Conservation (phyloP, 345 rosid species). For the Mangifera indica region DNA sequence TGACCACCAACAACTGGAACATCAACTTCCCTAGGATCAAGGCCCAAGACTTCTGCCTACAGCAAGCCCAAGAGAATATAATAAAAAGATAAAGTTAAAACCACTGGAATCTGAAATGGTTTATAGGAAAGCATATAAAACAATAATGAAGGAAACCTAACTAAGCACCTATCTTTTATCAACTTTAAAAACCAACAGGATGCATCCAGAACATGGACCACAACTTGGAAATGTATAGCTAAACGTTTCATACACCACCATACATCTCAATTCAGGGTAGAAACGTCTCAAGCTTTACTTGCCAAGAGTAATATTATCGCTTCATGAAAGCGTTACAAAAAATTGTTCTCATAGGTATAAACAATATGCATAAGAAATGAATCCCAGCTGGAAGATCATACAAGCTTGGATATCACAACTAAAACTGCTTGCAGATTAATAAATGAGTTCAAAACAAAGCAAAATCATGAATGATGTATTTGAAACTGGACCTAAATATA, state of each 20-base stretch:
- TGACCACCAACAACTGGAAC: conserved; percentile 89
- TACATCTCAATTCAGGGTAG: not conserved
- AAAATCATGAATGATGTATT: not conserved
- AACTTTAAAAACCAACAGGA: not conserved
- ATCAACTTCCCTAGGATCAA: conserved; percentile 73
- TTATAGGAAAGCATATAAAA: not conserved
- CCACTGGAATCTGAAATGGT: not conserved
- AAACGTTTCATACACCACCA: not conserved
- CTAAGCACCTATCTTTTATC: not conserved
- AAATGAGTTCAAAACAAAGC: conserved; percentile 6
- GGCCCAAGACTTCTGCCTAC: conserved; percentile 80
- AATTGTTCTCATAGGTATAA: not conserved
- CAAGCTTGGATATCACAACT: not conserved
- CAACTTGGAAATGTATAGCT: not conserved
- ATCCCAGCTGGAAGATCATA: not conserved
- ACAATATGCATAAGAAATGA: not conserved
- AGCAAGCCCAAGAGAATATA: conserved; percentile 12
- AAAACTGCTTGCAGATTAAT: not conserved
- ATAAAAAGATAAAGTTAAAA: not conserved
- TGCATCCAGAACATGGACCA: not conserved
- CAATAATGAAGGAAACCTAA: not conserved
- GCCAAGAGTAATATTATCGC: not conserved
- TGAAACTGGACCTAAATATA: not conserved
- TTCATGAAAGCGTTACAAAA: not conserved
- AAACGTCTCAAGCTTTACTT: not conserved